These are phyloP conservation scores for Elaeis oleifera DNA, from an alignment of 202 grass and related monocot species.

Conservation along the genomic window DNA sequence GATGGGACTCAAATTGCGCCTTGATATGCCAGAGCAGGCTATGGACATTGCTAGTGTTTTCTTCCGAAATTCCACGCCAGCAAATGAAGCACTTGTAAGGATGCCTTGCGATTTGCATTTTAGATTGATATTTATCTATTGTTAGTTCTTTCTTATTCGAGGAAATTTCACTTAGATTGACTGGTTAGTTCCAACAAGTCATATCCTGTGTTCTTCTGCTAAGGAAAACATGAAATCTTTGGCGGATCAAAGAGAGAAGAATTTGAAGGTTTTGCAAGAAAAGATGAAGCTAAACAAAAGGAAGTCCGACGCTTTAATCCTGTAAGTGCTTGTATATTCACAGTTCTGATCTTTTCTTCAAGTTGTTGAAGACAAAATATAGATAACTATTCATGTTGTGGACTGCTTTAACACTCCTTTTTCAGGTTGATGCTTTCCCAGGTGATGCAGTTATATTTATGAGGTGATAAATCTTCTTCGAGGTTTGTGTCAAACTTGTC, in stretches of 20 bases:
- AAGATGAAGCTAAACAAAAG: conserved; percentile 77
- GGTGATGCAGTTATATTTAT: conserved; percentile 93
- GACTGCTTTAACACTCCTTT: not conserved
- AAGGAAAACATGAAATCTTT: conserved; percentile 80
- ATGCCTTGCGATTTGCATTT: not conserved
- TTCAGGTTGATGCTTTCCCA: conserved; percentile 92
- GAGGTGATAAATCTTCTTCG: conserved; percentile 98
- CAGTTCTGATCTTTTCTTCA: conserved; percentile 7
- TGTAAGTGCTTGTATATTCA: conserved; percentile 40
- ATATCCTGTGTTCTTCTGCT: too few relatives aligned
- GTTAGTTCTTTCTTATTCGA: not conserved
- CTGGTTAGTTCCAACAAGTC: too few relatives aligned
- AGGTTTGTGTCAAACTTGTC: conserved; percentile 45
- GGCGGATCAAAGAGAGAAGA: conserved; percentile 78
- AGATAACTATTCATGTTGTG: conserved; percentile 12
- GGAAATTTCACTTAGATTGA: too few relatives aligned
- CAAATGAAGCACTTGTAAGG: conserved; percentile 73
- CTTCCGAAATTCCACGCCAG: conserved; percentile 72
- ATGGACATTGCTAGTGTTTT: conserved; percentile 83
- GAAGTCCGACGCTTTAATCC: conserved; percentile 77
- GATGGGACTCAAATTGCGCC: conserved; percentile 94
- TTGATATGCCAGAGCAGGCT: conserved; percentile 95
- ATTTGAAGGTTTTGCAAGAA: conserved; percentile 67
- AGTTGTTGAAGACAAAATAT: conserved; percentile 5
- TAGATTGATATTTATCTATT: conserved; percentile 2